Percentiles rank a stretch among this genome's conserved stretches.
Evolutionary conservation across 805 yeast species (phyloP).

Genomic region (Lipomyces kockii): DNA sequence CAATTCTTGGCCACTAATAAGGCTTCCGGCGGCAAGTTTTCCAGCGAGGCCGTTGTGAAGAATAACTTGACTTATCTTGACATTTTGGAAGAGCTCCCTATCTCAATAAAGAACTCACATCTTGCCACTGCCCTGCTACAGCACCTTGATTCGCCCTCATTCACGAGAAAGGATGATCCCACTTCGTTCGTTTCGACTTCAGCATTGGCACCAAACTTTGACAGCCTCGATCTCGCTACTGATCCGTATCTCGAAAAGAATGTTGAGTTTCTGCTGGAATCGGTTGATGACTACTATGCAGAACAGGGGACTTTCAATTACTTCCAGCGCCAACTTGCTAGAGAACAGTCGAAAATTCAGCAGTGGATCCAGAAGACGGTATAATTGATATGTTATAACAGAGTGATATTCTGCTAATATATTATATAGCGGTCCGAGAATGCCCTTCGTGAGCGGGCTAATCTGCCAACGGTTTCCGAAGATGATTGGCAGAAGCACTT

Average conservation of each 20-base stretch:
- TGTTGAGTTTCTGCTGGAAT: constrained; percentile 66
- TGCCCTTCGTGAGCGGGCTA: constrained; percentile 59
- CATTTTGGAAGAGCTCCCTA: constrained; percentile 72
- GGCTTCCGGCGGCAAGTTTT: constrained; percentile 60
- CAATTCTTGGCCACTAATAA: constrained; percentile 59
- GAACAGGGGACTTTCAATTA: constrained; percentile 81
- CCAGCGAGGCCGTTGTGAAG: constrained; percentile 63
- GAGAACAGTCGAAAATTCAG: constrained; percentile 69
- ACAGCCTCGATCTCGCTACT: constrained; percentile 50
- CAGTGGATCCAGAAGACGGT: constrained; percentile 73
- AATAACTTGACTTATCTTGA: constrained; percentile 66
- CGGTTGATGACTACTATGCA: constrained; percentile 75
- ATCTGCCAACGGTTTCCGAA: constrained; percentile 54
- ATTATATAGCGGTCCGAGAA: constrained; percentile 57
- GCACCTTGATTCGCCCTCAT: constrained; percentile 33
- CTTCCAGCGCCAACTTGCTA: constrained; percentile 73
- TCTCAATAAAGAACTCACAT: constrained; percentile 68
- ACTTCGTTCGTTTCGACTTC: constrained; percentile 23
- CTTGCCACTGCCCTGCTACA: constrained; percentile 62
- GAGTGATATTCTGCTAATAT: not conserved
- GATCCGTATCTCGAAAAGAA: constrained; percentile 51
- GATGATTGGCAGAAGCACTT: constrained; percentile 71
- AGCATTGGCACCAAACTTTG: constrained; percentile 43
- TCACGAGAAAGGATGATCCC: constrained; percentile 28
- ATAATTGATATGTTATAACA: not conserved